phyloP scores from a whole-genome alignment of 768 basidiomycete genomes.

The Pulveroboletus sp. region DNA sequence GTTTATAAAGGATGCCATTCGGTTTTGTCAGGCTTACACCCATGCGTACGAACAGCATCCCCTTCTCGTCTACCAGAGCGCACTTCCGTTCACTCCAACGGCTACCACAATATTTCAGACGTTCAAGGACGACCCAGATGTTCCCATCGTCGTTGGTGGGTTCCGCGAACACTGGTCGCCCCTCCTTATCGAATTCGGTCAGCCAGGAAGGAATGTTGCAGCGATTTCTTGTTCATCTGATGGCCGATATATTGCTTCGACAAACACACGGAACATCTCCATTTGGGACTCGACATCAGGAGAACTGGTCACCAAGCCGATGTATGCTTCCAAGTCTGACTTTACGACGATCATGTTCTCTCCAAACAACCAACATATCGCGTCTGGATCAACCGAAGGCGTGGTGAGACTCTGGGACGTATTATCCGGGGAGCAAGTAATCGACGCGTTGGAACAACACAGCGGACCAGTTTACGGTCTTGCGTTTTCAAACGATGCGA shows the following conservation, averaged over 20 bases:
- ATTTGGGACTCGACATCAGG: slow-evolving; percentile 30
- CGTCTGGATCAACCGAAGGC: slow-evolving; percentile 22
- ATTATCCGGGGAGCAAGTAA: slow-evolving; percentile 20
- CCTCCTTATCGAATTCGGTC: slow-evolving; percentile 28
- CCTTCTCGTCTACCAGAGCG: slow-evolving; percentile 30
- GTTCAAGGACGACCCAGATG: slow-evolving; percentile 24
- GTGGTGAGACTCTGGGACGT: slow-evolving; percentile 28
- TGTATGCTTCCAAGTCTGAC: slow-evolving; percentile 7
- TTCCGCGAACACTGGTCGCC: slow-evolving; percentile 32
- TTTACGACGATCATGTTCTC: slow-evolving; percentile 28
- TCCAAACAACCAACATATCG: slow-evolving; percentile 23
- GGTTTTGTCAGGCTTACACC: slow-evolving; percentile 31
- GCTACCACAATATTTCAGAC: slow-evolving; percentile 21
- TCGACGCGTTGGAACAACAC: slow-evolving; percentile 18
- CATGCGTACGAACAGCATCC: slow-evolving; percentile 32
- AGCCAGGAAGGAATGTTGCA: slow-evolving; percentile 9
- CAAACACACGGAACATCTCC: slow-evolving; percentile 16
- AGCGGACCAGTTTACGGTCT: slow-evolving; percentile 21
- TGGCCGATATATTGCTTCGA: slow-evolving; percentile 29
- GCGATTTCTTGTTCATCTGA: slow-evolving; percentile 27
- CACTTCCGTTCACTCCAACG: slow-evolving; percentile 32
- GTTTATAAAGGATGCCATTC: slow-evolving; percentile 27
- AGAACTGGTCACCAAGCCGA: slow-evolving; percentile 20
- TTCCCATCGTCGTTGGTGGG: slow-evolving; percentile 26
- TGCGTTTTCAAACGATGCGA: slow-evolving; percentile 30